These are phyloP conservation scores for Cadophora gregata DNA, from an alignment of 2,329 filamentous ascomycete genomes.

Conservation along the genomic window DNA sequence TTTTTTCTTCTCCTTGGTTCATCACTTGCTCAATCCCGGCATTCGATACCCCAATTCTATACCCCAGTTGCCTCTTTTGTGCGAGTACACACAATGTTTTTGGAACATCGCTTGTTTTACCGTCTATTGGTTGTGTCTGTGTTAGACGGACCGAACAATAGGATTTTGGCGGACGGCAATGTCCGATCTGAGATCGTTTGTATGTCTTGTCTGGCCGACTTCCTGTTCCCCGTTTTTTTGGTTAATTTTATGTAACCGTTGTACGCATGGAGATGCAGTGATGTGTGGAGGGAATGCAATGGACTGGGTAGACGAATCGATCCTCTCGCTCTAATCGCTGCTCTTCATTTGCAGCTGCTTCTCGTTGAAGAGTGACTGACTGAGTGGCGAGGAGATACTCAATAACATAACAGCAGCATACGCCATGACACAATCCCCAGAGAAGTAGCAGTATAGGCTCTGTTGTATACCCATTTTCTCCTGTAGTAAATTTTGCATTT, in stretches of 20 bases:
- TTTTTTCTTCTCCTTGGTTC: constrained; percentile 24
- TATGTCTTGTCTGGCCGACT: background rate
- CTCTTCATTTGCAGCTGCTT: background rate
- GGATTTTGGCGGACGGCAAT: background rate
- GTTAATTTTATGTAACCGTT: background rate
- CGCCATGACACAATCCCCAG: too few species aligned
- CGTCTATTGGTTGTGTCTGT: background rate
- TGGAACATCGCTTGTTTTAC: background rate
- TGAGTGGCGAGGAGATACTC: too few species aligned
- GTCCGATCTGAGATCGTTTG: background rate
- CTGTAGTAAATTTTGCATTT: too few species aligned
- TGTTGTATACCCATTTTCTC: too few species aligned
- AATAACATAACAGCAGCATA: too few species aligned
- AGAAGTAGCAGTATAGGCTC: too few species aligned
- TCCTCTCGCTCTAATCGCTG: background rate
- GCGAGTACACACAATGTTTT: background rate
- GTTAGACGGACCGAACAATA: background rate
- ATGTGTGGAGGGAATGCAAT: background rate
- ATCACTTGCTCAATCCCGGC: constrained; percentile 29
- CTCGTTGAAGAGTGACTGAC: background rate
- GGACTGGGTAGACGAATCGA: background rate
- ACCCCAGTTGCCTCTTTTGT: constrained; percentile 24
- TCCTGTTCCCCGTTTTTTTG: background rate
- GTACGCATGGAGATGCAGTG: background rate
- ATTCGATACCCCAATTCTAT: constrained; percentile 33